Base-by-base conservation (phyloP, 352 stramenopile genomes). In the Phytophthora pisi region DNA sequence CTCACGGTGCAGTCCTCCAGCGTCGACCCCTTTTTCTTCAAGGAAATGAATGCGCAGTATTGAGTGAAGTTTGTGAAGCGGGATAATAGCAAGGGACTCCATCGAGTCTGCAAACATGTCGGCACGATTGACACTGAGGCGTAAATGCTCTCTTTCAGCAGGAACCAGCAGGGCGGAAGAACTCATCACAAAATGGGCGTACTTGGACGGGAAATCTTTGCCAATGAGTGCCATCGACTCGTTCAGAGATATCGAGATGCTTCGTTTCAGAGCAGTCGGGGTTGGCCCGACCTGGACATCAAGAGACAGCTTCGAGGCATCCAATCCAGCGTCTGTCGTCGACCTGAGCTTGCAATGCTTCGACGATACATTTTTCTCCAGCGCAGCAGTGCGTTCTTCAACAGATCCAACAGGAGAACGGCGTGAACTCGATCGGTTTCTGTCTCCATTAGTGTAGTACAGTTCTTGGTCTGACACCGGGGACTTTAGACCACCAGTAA, bases 1-100 rank as follows among this genome's bases (percentile, higher is more conserved):
- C 55, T 93, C 87, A 6, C 84, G 72, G 23, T 91, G 76, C 8
- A 93, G 50, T 2, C 79, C 85, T 16, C 86, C 85, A 9, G 86
- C 83, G 61, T 94, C 86, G 6, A 89, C 54, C 11, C 80, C 86
- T 4, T 51, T 73, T 31, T 92, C 84, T 52, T 77, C 79, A 0
- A 86, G 51, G 55, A 95, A 95, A 49, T 85, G 64, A 31, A 92
- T 77, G 15, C 82, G 67, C 6, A 85, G 49, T 10, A 59, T 53
- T 16, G 74, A 75, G 20, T 64, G 75, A 0, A 81, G 23, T 49
- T 76, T 65, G 18, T 51, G 20, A 13, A 47, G 34, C 2, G 66
- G 64, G 9, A 84, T 60, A 36, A 68, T 66, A 8, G 57, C 64
- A 6, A 88, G 31, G 9, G 64, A 70, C 4, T 78, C 62, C 61